Evolutionary conservation across 331 rosid species (phyloP).

Genomic region (Telfairia occidentalis): DNA sequence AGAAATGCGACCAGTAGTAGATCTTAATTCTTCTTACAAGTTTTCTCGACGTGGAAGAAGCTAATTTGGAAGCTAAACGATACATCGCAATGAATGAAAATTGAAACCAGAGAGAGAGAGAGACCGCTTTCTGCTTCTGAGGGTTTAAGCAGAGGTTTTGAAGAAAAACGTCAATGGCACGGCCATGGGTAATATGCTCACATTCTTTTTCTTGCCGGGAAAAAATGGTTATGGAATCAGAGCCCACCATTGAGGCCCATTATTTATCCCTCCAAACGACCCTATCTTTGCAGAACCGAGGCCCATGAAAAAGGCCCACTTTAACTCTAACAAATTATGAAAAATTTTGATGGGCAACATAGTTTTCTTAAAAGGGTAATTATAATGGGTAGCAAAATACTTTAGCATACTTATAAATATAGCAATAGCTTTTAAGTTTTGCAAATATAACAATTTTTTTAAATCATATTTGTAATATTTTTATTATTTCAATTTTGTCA

Average conservation of each 20-base stretch:
- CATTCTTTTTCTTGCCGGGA: neutral
- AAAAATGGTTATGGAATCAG: neutral
- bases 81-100: conserved; percentile 41
- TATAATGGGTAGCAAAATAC: too few species aligned
- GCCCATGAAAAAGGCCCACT: too few species aligned
- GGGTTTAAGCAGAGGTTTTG: conserved; percentile 15
- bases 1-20: neutral
- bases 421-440: too few species aligned
- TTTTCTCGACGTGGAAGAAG: conserved; percentile 39
- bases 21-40: conserved; percentile 26
- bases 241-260: neutral
- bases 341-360: too few species aligned
- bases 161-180: neutral
- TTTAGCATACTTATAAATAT: too few species aligned
- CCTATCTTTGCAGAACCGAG: too few species aligned
- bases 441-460: too few species aligned
- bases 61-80: conserved; percentile 54
- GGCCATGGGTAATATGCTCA: neutral
- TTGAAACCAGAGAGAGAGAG: neutral
- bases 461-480: too few species aligned
- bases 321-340: too few species aligned
- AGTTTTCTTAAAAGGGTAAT: too few species aligned
- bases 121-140: neutral
- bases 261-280: neutral
- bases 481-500: too few species aligned